These are phyloP conservation scores for Stenogyne calaminthoides DNA, from an alignment of 305 asterid genomes.

Conservation along the genomic window DNA sequence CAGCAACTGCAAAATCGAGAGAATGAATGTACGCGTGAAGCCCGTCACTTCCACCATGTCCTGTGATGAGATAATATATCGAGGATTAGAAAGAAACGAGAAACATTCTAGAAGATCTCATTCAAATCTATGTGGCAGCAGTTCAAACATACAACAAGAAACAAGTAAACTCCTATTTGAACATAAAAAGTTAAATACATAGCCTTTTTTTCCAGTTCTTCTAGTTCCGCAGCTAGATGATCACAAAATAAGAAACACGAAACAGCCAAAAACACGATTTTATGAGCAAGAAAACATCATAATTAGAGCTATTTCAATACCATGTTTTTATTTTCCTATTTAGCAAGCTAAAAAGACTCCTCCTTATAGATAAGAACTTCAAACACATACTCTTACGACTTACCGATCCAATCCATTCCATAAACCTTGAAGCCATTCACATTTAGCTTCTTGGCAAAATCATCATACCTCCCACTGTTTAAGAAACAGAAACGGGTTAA, in stretches of 20 bases:
- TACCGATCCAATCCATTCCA: conserved; percentile 98
- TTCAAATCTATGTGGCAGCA: too few species aligned
- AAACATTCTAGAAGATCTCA: too few species aligned
- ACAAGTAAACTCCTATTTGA: too few species aligned
- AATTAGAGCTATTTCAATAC: not conserved
- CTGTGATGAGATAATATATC: conserved; percentile 40
- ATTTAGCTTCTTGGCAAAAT: conserved; percentile 84
- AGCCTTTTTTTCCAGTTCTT: too few species aligned
- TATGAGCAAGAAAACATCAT: not conserved
- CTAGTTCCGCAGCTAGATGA: too few species aligned
- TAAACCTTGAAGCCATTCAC: conserved; percentile 84
- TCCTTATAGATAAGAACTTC: not conserved
- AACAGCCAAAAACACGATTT: not conserved
- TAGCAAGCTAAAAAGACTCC: not conserved
- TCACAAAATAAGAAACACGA: too few species aligned
- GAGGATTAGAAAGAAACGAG: too few species aligned
- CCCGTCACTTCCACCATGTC: conserved; percentile 98
- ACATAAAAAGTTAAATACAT: too few species aligned
- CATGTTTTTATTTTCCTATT: too few species aligned
- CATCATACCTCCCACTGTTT: conserved; percentile 78
- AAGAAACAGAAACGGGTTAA: conserved; percentile 22
- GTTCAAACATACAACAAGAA: too few species aligned
- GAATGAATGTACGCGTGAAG: conserved; percentile 90
- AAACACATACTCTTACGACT: conserved; percentile 28
- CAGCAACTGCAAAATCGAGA: conserved; percentile 77